phyloP scores from a whole-genome alignment of 108 stramenopile genomes.

The Pseudonitzschia delicatissima region DNA sequence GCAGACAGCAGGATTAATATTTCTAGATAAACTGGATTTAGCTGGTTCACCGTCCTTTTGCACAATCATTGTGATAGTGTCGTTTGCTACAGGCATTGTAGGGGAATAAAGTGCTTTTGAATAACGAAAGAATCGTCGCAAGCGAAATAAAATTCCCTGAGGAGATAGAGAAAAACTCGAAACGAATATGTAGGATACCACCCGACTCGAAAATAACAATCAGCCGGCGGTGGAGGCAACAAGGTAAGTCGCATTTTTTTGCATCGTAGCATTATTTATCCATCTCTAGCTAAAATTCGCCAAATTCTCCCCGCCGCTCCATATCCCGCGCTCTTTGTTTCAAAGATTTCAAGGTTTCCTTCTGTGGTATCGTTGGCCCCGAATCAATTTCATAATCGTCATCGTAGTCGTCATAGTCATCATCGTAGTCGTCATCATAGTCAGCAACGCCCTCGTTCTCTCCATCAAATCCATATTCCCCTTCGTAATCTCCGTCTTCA shows the following conservation, averaged over 20 bases:
- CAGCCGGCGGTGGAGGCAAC: not conserved
- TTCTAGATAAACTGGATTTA: too few species aligned
- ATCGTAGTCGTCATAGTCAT: slow-evolving; percentile 15
- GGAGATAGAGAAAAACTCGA: too few species aligned
- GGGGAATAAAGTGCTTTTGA: too few species aligned
- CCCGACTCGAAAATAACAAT: too few species aligned
- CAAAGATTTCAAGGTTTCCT: slow-evolving; percentile 52
- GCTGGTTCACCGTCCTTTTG: too few species aligned
- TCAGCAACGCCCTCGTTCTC: slow-evolving; percentile 7
- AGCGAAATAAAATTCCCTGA: too few species aligned
- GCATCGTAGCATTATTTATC: not conserved
- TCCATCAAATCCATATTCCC: slow-evolving; percentile 1
- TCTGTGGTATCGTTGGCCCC: slow-evolving; percentile 14
- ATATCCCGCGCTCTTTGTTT: slow-evolving; percentile 52
- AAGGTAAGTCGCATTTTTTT: not conserved
- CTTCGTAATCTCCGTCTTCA: slow-evolving; percentile 27
- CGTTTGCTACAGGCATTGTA: too few species aligned
- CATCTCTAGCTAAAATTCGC: slow-evolving; percentile 33
- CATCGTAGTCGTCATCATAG: slow-evolving; percentile 12
- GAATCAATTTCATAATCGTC: slow-evolving; percentile 2
- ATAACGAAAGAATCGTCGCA: too few species aligned
- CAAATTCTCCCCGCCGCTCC: slow-evolving; percentile 64
- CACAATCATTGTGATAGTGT: too few species aligned
- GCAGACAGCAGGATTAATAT: too few species aligned
- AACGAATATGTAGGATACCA: too few species aligned